phyloP scores from a whole-genome alignment of 2,329 filamentous ascomycete genomes.

The Xylaria sp. region DNA sequence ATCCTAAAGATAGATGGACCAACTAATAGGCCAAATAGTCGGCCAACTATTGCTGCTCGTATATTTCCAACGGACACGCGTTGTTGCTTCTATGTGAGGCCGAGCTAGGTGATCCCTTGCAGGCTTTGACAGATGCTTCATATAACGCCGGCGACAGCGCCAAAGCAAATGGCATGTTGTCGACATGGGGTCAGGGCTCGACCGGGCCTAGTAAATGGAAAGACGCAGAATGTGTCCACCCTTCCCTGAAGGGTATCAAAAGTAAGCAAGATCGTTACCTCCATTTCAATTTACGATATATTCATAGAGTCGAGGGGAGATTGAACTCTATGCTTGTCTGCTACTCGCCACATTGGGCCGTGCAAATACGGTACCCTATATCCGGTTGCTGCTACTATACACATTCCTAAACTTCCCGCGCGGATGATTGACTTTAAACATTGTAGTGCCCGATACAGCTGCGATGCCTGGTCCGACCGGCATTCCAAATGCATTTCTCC shows the following conservation, averaged over 20 bases:
- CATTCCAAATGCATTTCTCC: conserved; percentile 52
- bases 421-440: conserved; percentile 3
- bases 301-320: no score
- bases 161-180: conserved; percentile 61
- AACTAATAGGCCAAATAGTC: conserved; percentile 49
- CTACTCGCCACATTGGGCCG: no score
- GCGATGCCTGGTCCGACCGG: conserved; percentile 55
- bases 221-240: conserved; percentile 71
- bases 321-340: no score
- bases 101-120: conserved; percentile 77
- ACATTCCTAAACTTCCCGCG: not conserved
- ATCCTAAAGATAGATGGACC: not conserved
- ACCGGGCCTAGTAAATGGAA: conserved; percentile 74
- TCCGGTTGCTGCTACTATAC: not conserved
- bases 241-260: conserved; percentile 67
- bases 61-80: conserved; percentile 69
- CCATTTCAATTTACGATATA: not conserved
- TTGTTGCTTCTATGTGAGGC: conserved; percentile 85
- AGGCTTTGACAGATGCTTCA: conserved; percentile 61
- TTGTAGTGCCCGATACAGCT: conserved; percentile 53
- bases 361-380: not conserved
- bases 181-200: conserved; percentile 73
- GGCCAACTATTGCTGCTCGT: conserved; percentile 73
- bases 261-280: conserved; percentile 55
- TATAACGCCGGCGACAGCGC: conserved; percentile 70